Base-by-base conservation (phyloP, 2,329 filamentous ascomycete species). In the Didymella pinodella region DNA sequence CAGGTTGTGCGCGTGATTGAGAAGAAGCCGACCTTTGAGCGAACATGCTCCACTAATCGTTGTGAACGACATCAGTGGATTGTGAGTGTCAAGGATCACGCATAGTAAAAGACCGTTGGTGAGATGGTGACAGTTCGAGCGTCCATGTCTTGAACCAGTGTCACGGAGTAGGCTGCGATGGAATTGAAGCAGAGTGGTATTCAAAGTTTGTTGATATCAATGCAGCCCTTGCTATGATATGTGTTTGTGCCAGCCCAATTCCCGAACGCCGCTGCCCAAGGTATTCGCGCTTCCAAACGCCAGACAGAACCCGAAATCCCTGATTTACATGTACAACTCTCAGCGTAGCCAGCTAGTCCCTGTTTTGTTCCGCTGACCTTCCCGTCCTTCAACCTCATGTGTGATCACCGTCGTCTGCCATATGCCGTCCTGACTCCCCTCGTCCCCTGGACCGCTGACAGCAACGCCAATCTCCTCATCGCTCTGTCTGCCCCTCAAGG, bases 371-470 rank as follows among this genome's bases (percentile, higher is more conserved):
- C 7, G 25, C 11, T 28, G 28, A 20, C 16, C 22, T 2, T 40
- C 28, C 14, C 38, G 28, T 18, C 25, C 53, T 36, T 29, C 51
- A 11, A 46, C 44, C n/a, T 54, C 26, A 3, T 43, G 18, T 7
- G 47, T 56, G 14, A 52, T 40, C 11, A 41, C 48, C 12, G 43
- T 59, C 28, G 57, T 56, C 34, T 55, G 51, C 57, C 51, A 59
- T 2, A 59, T 59, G 1, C 47, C 47, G 2, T 51, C 48, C n/a
- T 45, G 41, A 8, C 26, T 38, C 11, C 47, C 29, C 7, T 2
- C 32, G 25, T 49, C 31, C 7, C 29, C 38, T 1, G 38, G 20
- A 5, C 38, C 12, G 14, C 31, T 20, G 4, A 46, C n/a, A 20
- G 45, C 50, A 2, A 50, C 16, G 1, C 45, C 56, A 18, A 46